phyloP scores from a whole-genome alignment of 345 rosid species.

The Hibiscus trionum region DNA sequence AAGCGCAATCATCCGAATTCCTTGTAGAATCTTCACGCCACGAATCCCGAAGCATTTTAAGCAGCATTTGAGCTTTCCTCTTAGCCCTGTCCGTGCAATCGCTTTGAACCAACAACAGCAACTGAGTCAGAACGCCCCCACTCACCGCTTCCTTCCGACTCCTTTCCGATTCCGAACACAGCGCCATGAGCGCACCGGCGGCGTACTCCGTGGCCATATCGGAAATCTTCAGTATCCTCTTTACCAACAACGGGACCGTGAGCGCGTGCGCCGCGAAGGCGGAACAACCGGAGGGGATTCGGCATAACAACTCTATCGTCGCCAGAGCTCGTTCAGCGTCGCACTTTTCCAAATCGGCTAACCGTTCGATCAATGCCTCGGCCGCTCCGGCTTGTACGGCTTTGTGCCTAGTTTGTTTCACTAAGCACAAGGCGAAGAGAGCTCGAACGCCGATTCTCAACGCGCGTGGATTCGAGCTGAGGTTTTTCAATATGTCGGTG shows the following conservation, averaged over 20 bases:
- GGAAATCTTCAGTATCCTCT: background rate
- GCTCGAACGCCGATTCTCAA: background rate
- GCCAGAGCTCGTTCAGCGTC: background rate
- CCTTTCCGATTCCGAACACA: background rate
- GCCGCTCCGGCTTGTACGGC: background rate
- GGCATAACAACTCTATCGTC: background rate
- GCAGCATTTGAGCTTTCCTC: constrained; percentile 84
- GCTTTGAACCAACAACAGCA: constrained; percentile 75
- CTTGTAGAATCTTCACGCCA: constrained; percentile 60
- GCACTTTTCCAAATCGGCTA: background rate
- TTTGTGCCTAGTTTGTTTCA: background rate
- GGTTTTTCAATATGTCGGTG: background rate
- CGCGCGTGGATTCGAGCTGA: background rate
- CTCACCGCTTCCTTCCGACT: constrained; percentile 69
- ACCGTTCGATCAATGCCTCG: background rate
- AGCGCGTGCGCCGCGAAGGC: background rate
- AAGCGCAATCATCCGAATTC: constrained; percentile 49
- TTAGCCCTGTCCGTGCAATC: constrained; percentile 94
- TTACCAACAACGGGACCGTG: background rate
- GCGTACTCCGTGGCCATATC: background rate
- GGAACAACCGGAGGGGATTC: background rate
- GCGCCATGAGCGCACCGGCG: background rate
- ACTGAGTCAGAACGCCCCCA: constrained; percentile 76
- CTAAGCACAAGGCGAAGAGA: background rate
- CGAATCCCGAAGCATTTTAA: constrained; percentile 66